Evolutionary conservation across 306 rosid species (phyloP), one percentile per base, ranked within the genome.

Genomic region (Arachis stenosperma): DNA sequence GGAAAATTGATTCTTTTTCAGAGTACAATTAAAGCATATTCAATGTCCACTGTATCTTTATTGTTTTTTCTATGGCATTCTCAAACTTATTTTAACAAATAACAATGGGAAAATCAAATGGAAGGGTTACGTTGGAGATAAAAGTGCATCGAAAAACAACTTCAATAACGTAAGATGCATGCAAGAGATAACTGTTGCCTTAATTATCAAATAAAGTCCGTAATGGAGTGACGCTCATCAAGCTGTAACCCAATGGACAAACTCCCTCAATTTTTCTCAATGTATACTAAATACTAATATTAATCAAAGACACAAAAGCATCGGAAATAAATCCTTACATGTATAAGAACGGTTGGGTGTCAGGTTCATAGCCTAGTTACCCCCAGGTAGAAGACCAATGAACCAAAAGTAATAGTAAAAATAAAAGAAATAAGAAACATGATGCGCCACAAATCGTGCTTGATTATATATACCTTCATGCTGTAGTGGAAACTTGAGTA

Each of bases 401-500:
- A 36, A 60, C 37, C 30, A n/a, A 6, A 53, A 14, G 58, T 14
- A 15, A 53, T 2, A 14, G 65, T 39, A 59, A 52, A 41, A 36
- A 54, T 36, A 17, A 44, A 43, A 44, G 7, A 70, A 44, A 61
- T 9, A 51, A 73, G 75, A 79, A 60, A 79, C 67, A 69, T 3
- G 33, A 69, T 54, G 27, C 62, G 61, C 43, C 47, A 59, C 46
- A 3, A 73, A 33, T 67, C 22, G 39, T 15, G 52, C 50, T 33
- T 15, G 61, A 6, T 65, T 72, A 39, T 48, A 59, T 51, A 59
- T 51, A 61, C 22, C 65, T 43, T 36, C 36, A 44, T 57, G 50
- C 42, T 48, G 53, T 10, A 10, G 14, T 3, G n/a, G 53, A 48
- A 48, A 63, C 59, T 66, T 62, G 1, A 54, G 15, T 57, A 68